Conservation (phyloP, 1,139 yeast species). For the Taphrina sp. region DNA sequence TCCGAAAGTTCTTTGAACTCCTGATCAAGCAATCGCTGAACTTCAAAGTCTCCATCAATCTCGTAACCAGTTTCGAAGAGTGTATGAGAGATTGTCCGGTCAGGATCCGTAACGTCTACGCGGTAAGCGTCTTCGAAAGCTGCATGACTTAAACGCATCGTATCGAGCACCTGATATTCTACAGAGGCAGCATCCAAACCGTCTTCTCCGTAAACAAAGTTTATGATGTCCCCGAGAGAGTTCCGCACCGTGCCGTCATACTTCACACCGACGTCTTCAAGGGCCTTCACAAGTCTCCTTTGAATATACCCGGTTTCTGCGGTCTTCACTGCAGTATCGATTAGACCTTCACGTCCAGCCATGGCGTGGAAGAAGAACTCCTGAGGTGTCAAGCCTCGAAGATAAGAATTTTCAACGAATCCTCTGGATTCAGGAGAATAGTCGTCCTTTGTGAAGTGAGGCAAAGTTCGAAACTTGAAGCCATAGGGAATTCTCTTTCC, state of each 20-base stretch:
- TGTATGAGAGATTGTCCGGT: conserved; percentile 62
- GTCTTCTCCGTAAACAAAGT: conserved; percentile 97
- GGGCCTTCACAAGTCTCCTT: conserved; percentile 96
- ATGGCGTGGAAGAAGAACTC: conserved; percentile 99
- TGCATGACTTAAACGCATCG: conserved; percentile 87
- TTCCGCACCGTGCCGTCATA: conserved; percentile 98
- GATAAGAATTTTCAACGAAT: conserved; percentile 92
- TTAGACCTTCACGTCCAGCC: conserved; percentile 99
- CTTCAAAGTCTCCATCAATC: conserved; percentile 80
- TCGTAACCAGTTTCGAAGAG: conserved; percentile 86
- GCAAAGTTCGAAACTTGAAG: conserved; percentile 90
- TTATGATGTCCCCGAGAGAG: conserved; percentile 92
- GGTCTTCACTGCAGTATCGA: conserved; percentile 97
- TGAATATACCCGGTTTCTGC: conserved; percentile 99
- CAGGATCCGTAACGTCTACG: conserved; percentile 76
- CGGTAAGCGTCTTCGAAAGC: conserved; percentile 81
- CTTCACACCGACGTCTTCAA: conserved; percentile 98
- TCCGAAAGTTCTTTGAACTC: conserved; percentile 73
- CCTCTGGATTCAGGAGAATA: conserved; percentile 98
- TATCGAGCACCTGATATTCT: conserved; percentile 94
- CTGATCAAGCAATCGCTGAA: conserved; percentile 76
- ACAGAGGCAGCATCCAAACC: conserved; percentile 98
- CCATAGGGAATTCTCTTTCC: conserved; percentile 99
- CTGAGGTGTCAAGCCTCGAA: conserved; percentile 97
- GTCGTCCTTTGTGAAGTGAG: conserved; percentile 97